Evolutionary conservation across 139 green algal genomes (phyloP).

Genomic region (Astrephomene gubernaculifera): DNA sequence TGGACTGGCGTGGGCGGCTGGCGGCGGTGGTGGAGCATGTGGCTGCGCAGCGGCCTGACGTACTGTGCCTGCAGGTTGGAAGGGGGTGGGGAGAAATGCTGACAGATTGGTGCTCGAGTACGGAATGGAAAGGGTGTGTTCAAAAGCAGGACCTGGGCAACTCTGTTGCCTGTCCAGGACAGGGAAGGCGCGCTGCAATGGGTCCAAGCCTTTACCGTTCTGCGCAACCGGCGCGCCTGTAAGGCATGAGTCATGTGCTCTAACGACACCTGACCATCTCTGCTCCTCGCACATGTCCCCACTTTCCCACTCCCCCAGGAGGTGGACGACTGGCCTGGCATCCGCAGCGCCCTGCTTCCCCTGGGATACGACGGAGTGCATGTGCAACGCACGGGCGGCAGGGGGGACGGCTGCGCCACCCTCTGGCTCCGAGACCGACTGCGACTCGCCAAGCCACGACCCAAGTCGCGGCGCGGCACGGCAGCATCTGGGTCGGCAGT

Average conservation of each 20-base stretch:
- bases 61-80: constrained; percentile 47
- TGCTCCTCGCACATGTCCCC: too few species aligned
- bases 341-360: constrained; percentile 29
- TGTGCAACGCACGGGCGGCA: constrained; percentile 58
- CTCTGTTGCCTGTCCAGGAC: too few species aligned
- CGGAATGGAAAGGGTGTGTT: too few species aligned
- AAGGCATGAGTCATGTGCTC: too few species aligned
- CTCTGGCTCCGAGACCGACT: constrained; percentile 53
- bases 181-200: too few species aligned
- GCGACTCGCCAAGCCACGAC: background rate
- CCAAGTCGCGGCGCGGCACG: background rate
- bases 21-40: constrained; percentile 36
- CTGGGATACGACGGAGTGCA: constrained; percentile 54
- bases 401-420: constrained; percentile 62
- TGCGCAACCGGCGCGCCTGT: too few species aligned
- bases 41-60: constrained; percentile 18
- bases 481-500: too few species aligned
- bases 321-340: constrained; percentile 56
- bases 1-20: constrained; percentile 48
- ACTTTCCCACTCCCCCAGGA: constrained; percentile 55
- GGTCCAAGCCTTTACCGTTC: too few species aligned
- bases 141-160: too few species aligned
- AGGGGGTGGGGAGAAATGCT: background rate
- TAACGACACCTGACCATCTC: too few species aligned
- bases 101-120: background rate